phyloP scores from a whole-genome alignment of 805 yeast species.

The Saccharomyces kudriavzevii region DNA sequence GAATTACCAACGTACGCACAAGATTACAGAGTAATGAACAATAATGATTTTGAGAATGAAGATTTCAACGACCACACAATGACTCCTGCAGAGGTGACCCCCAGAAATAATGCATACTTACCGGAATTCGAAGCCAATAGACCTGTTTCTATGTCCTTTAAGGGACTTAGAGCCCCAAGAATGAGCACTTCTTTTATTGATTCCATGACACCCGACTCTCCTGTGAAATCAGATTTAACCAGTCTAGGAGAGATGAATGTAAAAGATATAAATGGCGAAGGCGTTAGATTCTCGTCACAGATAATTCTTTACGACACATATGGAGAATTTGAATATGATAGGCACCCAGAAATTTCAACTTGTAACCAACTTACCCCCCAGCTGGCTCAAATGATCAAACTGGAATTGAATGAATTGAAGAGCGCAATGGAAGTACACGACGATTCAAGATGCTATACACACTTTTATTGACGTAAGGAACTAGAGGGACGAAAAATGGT shows the following conservation, averaged over 20 bases:
- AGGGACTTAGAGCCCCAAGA: constrained; percentile 54
- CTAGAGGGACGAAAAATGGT: neutral
- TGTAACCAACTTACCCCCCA: constrained; percentile 85
- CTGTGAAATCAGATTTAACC: constrained; percentile 19
- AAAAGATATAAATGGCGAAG: constrained; percentile 1
- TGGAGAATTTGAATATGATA: constrained; percentile 75
- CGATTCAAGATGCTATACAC: constrained; percentile 71
- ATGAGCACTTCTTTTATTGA: constrained; percentile 35
- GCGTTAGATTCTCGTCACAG: constrained; percentile 66
- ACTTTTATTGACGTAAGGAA: constrained; percentile 49
- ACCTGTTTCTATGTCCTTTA: constrained; percentile 45
- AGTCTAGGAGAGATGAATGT: constrained; percentile 1
- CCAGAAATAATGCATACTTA: constrained; percentile 10
- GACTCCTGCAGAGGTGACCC: constrained; percentile 3
- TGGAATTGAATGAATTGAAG: constrained; percentile 75
- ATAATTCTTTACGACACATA: constrained; percentile 82
- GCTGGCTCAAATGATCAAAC: constrained; percentile 76
- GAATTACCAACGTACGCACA: neutral
- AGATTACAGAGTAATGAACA: neutral
- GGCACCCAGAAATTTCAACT: constrained; percentile 87
- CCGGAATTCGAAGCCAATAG: constrained; percentile 20
- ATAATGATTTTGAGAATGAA: constrained; percentile 22
- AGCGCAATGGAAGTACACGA: constrained; percentile 77
- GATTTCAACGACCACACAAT: constrained; percentile 17
- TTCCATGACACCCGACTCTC: constrained; percentile 35